Evolutionary conservation across 2,329 filamentous ascomycete species (phyloP).

Genomic region (Macroventuria anomochaeta): DNA sequence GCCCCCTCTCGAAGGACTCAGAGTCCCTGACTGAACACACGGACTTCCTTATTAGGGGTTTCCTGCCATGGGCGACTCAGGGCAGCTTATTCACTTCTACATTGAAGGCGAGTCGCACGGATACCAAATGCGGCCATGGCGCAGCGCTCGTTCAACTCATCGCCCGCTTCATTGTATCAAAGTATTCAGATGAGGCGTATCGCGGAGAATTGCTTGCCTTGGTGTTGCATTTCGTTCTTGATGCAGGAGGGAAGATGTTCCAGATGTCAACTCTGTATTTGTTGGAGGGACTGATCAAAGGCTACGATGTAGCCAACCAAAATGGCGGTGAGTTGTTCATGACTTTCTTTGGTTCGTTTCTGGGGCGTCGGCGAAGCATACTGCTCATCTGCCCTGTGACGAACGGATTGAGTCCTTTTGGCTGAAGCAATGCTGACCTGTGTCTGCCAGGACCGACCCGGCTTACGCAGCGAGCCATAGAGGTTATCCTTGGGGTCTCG

Average conservation of each 20-base stretch:
- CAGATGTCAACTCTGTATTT: constrained; percentile 52
- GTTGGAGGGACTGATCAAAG: constrained; percentile 51
- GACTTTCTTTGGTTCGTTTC: too few relatives aligned
- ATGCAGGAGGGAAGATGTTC: constrained; percentile 47
- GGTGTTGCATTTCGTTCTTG: constrained; percentile 47
- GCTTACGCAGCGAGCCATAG: constrained; percentile 36
- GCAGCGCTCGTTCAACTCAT: constrained; percentile 48
- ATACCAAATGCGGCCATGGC: constrained; percentile 51
- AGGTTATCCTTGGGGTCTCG: constrained; percentile 46
- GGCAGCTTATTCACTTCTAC: constrained; percentile 54
- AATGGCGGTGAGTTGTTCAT: not conserved
- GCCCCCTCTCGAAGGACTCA: constrained; percentile 4
- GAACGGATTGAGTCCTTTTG: too few relatives aligned
- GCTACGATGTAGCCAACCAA: constrained; percentile 24
- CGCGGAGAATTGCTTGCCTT: constrained; percentile 33
- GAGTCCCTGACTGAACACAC: constrained; percentile 26
- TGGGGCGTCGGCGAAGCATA: too few relatives aligned
- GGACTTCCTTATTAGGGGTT: constrained; percentile 49
- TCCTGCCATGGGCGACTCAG: constrained; percentile 57
- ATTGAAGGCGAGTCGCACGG: constrained; percentile 39
- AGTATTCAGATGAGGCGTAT: constrained; percentile 9
- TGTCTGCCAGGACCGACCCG: not conserved
- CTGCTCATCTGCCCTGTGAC: not conserved
- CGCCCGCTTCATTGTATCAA: constrained; percentile 33
- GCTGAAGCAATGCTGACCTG: not conserved